These are phyloP conservation scores for Hymenoscyphus fructigenus DNA, from an alignment of 2,329 filamentous ascomycete genomes.

Conservation along the genomic window DNA sequence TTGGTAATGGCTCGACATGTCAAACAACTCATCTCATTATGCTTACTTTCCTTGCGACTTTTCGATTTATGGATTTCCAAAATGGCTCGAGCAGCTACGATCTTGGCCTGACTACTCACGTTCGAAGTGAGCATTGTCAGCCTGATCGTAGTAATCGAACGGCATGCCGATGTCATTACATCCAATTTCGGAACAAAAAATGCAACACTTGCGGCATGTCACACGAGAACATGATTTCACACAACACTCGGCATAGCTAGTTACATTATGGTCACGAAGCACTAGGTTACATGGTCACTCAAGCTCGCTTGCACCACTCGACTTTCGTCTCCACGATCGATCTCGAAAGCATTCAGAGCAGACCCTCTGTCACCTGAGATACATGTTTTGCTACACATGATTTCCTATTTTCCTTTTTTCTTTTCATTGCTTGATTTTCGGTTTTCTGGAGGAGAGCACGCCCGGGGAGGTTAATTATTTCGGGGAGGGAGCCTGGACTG, in stretches of 20 bases:
- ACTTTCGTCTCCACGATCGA: conserved; percentile 20
- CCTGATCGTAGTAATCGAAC: conserved; percentile 36
- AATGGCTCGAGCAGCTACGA: conserved; percentile 38
- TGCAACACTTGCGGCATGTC: conserved; percentile 23
- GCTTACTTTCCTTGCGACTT: conserved; percentile 34
- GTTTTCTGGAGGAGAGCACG: conserved; percentile 28
- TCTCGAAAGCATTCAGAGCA: conserved; percentile 31
- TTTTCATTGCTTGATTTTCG: conserved; percentile 23
- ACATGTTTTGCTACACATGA: conserved; percentile 27
- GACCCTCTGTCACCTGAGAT: conserved; percentile 30
- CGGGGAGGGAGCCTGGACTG: conserved; percentile 2
- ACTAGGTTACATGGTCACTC: conserved; percentile 31
- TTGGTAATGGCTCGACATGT: conserved; percentile 30
- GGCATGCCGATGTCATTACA: conserved; percentile 38
- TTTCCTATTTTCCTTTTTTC: conserved; percentile 30
- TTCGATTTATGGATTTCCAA: conserved; percentile 34
- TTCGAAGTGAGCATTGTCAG: conserved; percentile 26
- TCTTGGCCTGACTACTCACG: conserved; percentile 33
- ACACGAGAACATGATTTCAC: conserved; percentile 19
- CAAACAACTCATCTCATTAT: conserved; percentile 36
- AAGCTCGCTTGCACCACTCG: conserved; percentile 32
- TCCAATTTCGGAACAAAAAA: conserved; percentile 28
- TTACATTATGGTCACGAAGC: conserved; percentile 29
- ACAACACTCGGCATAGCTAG: conserved; percentile 25
- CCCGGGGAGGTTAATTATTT: conserved; percentile 28